Evolutionary conservation across 129 eudicot species (phyloP), one percentile per base, ranked within the genome.

Genomic region (Pseudognaphalium luteoalbum): DNA sequence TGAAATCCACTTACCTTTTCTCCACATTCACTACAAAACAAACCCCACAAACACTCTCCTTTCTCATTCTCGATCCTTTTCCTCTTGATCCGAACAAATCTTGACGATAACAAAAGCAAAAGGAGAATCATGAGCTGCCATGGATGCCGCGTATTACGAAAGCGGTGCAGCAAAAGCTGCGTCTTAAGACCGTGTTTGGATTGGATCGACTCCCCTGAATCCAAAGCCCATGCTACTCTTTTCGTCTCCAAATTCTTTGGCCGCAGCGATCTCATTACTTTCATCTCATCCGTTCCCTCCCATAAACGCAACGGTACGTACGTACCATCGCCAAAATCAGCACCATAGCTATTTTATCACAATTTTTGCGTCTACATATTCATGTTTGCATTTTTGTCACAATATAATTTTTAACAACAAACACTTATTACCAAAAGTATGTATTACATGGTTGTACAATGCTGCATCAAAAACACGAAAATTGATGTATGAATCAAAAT

Each of bases 231-330:
- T 75, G 97, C 97, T 56, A 85, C 88, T 12, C 88, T 89, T 80
- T 91, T 91, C 78, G 86, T 91, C 83, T 87, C 96, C 84, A 91
- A 91, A 60, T 91, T 91, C 86, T 91, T 91, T 71, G 96, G 97
- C 84, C 95, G 95, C 7, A 81, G 82, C 72, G 92, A 88, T 69
- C 92, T 91, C 81, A 75, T 91, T 85, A 37, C 83, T 42, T 87
- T 88, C 85, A 87, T 91, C 77, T 70, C 97, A 77, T 80, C 90
- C 59, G 96, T 87, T 3, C 96, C 96, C 8, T 35, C 2, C 29
- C 71, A 70, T 75, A 82, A 81, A 66, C 83, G 95, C 47, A 79
- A 88, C n/a, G 90, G 96, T 91, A 81, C 12, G 96, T 91, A 81
- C 12, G 7, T 44, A 4, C 17, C 1, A 7, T 65, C 8, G 57